Conservation (phyloP, 305 asterid species). For the Fraxinus nigra region DNA sequence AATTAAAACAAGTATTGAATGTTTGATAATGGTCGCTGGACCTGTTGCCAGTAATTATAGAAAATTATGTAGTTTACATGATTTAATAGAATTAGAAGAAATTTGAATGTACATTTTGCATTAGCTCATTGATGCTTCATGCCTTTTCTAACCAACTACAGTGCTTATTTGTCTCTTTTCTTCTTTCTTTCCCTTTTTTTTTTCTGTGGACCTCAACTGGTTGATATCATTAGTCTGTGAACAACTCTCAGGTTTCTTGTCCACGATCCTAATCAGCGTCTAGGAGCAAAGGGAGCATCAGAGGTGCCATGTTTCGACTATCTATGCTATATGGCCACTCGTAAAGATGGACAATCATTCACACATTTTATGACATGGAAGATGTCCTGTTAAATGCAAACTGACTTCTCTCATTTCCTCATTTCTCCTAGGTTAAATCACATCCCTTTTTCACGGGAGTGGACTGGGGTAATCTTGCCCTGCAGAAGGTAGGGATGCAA, state of each 20-base stretch:
- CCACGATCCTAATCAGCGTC: slow-evolving; percentile 77
- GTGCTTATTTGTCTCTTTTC: background rate
- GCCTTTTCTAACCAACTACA: slow-evolving; percentile 9
- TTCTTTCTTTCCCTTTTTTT: slow-evolving; percentile 1
- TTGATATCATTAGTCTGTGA: slow-evolving; percentile 22
- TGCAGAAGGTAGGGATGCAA: slow-evolving; percentile 59
- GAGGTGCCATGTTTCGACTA: slow-evolving; percentile 51
- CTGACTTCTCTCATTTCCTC: slow-evolving; percentile 20
- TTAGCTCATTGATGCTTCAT: slow-evolving; percentile 8
- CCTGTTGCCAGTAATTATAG: background rate
- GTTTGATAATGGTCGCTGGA: background rate
- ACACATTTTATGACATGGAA: slow-evolving; percentile 14
- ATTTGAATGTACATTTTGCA: background rate
- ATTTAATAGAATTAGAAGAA: background rate
- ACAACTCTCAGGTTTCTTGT: slow-evolving; percentile 61
- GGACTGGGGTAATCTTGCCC: slow-evolving; percentile 89
- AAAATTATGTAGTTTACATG: background rate
- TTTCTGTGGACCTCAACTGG: slow-evolving; percentile 21
- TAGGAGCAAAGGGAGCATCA: slow-evolving; percentile 86
- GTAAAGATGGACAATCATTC: slow-evolving; percentile 1
- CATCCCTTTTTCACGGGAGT: slow-evolving; percentile 84
- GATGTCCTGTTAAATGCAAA: slow-evolving; percentile 22
- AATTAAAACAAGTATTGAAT: slow-evolving; percentile 18
- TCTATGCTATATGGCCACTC: slow-evolving; percentile 6
- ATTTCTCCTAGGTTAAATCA: slow-evolving; percentile 65